phyloP scores from a whole-genome alignment of 2,329 filamentous ascomycete genomes.

The Microsporum ferrugineum region DNA sequence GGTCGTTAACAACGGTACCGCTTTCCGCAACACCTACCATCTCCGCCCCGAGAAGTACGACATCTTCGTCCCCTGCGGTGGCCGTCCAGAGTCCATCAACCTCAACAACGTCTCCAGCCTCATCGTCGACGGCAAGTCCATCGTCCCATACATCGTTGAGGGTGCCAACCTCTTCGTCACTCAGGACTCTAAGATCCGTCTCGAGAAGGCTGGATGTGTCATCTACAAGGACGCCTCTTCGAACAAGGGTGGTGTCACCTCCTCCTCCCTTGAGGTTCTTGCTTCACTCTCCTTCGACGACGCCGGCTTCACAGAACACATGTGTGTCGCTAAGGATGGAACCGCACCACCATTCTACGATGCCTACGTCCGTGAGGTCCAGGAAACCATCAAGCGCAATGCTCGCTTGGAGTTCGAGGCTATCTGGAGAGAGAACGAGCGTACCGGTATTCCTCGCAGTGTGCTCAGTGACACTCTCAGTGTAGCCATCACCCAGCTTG shows the following conservation, averaged over 20 bases:
- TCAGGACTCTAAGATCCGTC: conserved; percentile 88
- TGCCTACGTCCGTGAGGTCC: conserved; percentile 82
- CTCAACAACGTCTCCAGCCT: conserved; percentile 75
- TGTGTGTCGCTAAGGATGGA: conserved; percentile 74
- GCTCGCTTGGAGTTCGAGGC: conserved; percentile 92
- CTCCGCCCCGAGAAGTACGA: conserved; percentile 68
- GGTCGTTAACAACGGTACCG: conserved; percentile 75
- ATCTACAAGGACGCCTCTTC: conserved; percentile 96
- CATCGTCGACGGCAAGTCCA: conserved; percentile 77
- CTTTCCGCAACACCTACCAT: conserved; percentile 97
- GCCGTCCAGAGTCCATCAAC: conserved; percentile 92
- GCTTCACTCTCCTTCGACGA: conserved; percentile 93
- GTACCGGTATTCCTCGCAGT: conserved; percentile 66
- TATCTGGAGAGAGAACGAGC: conserved; percentile 88
- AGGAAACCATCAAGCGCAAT: conserved; percentile 81
- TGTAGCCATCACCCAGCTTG: conserved; percentile 84
- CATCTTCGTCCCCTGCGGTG: conserved; percentile 89
- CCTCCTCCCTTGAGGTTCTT: conserved; percentile 89
- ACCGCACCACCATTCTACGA: conserved; percentile 82
- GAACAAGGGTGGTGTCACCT: conserved; percentile 98
- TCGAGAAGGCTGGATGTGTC: conserved; percentile 90
- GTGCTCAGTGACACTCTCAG: conserved; percentile 87
- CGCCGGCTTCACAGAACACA: conserved; percentile 73
- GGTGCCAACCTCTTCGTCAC: conserved; percentile 98
- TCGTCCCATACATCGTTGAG: conserved; percentile 90